Percentiles rank a stretch among this genome's conserved stretches.
Conservation (phyloP, 2,329 filamentous ascomycete genomes). For the Septoria petroselini region DNA sequence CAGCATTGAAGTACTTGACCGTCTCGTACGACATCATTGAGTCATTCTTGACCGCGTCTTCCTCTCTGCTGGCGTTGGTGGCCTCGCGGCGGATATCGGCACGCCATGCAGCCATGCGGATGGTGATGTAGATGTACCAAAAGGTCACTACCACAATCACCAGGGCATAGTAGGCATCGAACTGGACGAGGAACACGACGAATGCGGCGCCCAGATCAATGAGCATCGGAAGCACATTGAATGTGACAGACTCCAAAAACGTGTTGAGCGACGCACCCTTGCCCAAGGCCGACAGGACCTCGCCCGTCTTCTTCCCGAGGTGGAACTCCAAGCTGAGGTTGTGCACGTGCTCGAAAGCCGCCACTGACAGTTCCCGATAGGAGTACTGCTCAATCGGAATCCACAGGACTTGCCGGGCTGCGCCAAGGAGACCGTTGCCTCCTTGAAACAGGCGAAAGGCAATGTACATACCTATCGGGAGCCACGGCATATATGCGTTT, state of each 20-base stretch:
- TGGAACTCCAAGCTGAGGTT: conserved; percentile 94
- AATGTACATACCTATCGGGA: conserved; percentile 71
- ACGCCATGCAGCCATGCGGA: conserved; percentile 90
- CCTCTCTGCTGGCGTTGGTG: conserved; percentile 90
- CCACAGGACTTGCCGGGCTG: conserved; percentile 80
- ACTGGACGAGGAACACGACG: conserved; percentile 70
- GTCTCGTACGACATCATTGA: conserved; percentile 97
- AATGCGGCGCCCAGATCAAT: conserved; percentile 85
- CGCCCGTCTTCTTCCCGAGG: conserved; percentile 91
- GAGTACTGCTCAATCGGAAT: conserved; percentile 97
- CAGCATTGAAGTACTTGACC: conserved; percentile 64
- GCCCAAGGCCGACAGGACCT: conserved; percentile 90
- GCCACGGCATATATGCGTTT: conserved; percentile 62
- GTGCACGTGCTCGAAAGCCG: conserved; percentile 96
- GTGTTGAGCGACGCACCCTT: conserved; percentile 96
- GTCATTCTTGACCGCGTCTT: conserved; percentile 97
- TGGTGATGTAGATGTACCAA: conserved; percentile 93
- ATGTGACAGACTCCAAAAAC: conserved; percentile 94
- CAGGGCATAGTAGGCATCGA: conserved; percentile 86
- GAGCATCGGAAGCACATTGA: conserved; percentile 92
- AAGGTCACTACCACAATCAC: conserved; percentile 89
- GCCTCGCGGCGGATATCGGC: conserved; percentile 88
- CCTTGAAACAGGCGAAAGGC: conserved; percentile 79
- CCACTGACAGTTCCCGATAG: conserved; percentile 88
- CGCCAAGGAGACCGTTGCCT: conserved; percentile 80